Percentiles rank a stretch among this genome's conserved stretches.
Evolutionary conservation across 176 grass and related monocot species (phyloP).

Genomic region (Oryza punctata): DNA sequence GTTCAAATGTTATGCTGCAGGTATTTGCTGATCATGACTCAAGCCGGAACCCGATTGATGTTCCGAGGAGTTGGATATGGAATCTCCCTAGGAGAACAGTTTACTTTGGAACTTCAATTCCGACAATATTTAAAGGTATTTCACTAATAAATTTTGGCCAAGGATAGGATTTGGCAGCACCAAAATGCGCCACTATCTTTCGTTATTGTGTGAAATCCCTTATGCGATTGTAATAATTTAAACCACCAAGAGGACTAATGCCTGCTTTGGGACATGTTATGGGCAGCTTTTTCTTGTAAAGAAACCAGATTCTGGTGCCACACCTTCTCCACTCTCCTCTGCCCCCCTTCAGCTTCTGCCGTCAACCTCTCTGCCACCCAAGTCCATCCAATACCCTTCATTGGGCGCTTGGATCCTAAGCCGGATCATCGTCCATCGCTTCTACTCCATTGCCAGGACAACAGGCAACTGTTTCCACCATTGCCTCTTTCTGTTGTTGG

Average conservation of each 20-base stretch:
- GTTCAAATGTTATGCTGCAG: conserved; percentile 41
- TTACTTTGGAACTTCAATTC: conserved; percentile 77
- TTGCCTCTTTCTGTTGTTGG: not conserved
- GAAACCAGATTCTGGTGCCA: not conserved
- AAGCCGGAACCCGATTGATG: conserved; percentile 64
- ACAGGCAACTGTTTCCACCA: not conserved
- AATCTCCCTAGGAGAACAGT: conserved; percentile 75
- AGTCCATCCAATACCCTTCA: not conserved
- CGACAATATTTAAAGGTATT: conserved; percentile 85
- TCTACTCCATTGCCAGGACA: no score
- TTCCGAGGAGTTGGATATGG: conserved; percentile 76
- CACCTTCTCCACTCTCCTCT: no score
- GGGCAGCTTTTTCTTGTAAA: not conserved
- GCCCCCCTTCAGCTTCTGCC: no score
- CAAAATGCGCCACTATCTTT: not conserved
- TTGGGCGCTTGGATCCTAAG: not conserved
- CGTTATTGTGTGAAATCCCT: not conserved
- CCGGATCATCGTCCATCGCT: no score
- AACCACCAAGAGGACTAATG: not conserved
- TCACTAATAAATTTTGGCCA: not conserved
- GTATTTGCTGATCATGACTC: conserved; percentile 83
- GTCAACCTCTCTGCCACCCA: no score
- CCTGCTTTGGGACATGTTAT: not conserved
- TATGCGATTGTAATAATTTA: not conserved
- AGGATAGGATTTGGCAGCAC: not conserved